These are phyloP conservation scores for Leucoagaricus sp. DNA, from an alignment of 1,284 basidiomycete species.

Conservation along the genomic window DNA sequence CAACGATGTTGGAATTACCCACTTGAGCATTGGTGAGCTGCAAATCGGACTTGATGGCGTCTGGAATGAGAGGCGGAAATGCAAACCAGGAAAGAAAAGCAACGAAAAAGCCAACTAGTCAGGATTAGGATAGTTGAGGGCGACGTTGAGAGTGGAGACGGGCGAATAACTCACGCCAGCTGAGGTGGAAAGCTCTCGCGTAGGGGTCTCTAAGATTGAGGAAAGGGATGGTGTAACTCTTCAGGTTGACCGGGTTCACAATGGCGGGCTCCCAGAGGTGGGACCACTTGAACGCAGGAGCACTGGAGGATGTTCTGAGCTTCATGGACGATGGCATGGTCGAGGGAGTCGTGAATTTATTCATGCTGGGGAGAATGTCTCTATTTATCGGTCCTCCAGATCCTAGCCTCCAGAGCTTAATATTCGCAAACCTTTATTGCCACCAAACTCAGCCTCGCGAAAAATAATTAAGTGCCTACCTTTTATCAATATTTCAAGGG, in stretches of 20 bases:
- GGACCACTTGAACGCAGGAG: conserved; percentile 30
- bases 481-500: not conserved
- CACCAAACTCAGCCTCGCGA: not conserved
- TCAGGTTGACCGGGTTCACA: conserved; percentile 56
- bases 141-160: not conserved
- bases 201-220: conserved; percentile 56
- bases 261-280: conserved; percentile 30
- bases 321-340: not conserved
- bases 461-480: not conserved
- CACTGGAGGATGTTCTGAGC: conserved; percentile 5
- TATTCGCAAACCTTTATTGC: too few relatives aligned
- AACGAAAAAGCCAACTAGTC: conserved; percentile 26
- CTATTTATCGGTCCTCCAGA: not conserved
- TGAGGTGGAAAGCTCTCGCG: conserved; percentile 52
- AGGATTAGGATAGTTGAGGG: not conserved
- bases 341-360: not conserved
- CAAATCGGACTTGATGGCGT: conserved; percentile 60
- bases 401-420: too few relatives aligned
- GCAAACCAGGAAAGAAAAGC: conserved; percentile 62
- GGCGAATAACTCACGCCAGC: conserved; percentile 47
- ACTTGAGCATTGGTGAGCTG: conserved; percentile 43
- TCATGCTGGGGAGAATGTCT: not conserved
- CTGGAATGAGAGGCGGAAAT: conserved; percentile 62
- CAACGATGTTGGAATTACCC: conserved; percentile 61
- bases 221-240: conserved; percentile 56